Conservation (phyloP, 2,329 filamentous ascomycete genomes). For the Apiospora saccharicola region DNA sequence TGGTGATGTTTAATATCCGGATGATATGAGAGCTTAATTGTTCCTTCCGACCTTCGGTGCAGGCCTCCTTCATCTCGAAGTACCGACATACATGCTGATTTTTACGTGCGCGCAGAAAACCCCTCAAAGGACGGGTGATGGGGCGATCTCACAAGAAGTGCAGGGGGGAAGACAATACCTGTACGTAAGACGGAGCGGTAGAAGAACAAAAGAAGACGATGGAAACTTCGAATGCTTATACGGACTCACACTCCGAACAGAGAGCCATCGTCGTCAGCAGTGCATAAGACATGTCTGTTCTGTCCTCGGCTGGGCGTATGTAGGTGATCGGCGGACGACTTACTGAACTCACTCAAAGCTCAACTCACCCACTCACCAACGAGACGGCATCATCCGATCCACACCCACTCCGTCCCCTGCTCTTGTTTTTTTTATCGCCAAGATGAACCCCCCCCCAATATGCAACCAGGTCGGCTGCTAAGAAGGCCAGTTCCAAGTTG, state of each 20-base stretch:
- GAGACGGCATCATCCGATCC: constrained; percentile 11
- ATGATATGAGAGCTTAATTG: background rate
- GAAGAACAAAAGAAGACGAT: background rate
- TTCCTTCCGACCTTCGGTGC: background rate
- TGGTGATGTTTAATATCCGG: background rate
- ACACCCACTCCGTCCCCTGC: constrained; percentile 4
- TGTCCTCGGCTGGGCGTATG: background rate
- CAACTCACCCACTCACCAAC: background rate
- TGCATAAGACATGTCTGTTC: constrained; percentile 16
- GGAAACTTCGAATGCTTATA: background rate
- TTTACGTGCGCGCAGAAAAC: background rate
- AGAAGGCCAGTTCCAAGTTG: background rate
- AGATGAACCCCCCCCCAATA: background rate
- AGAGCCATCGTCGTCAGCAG: background rate
- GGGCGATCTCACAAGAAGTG: background rate
- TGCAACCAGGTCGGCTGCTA: constrained; percentile 3
- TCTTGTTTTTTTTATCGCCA: constrained; percentile 3
- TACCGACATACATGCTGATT: background rate
- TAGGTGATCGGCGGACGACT: background rate
- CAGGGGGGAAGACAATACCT: background rate
- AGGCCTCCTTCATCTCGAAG: background rate
- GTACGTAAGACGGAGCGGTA: constrained; percentile 12
- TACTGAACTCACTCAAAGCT: too few relatives aligned
- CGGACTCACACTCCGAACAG: background rate
- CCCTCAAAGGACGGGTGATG: background rate